phyloP scores from a whole-genome alignment of 176 grass and related monocot species.

The Oryza meridionalis region DNA sequence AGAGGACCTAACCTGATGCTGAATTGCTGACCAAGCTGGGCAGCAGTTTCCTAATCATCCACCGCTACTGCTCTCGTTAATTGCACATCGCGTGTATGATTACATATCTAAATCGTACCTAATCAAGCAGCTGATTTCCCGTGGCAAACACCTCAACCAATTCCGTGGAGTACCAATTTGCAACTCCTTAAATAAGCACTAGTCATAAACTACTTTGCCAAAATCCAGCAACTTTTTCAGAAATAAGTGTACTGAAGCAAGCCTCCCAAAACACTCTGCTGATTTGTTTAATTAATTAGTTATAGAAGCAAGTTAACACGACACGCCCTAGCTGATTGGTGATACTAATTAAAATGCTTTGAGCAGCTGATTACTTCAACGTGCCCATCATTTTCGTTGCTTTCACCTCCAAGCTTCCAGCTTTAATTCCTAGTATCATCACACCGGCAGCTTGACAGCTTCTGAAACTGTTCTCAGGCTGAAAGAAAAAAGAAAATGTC shows the following conservation, averaged over 20 bases:
- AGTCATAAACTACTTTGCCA: not conserved
- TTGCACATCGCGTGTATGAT: not conserved
- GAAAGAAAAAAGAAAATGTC: not conserved
- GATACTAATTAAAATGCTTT: not conserved
- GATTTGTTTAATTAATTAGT: too few relatives aligned
- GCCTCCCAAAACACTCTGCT: not conserved
- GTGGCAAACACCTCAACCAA: not conserved
- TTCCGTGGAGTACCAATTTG: not conserved
- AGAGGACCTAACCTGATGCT: not conserved
- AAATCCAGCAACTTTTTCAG: not conserved
- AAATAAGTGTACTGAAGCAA: not conserved
- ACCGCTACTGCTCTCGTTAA: not conserved
- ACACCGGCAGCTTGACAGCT: not conserved
- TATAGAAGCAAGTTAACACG: too few relatives aligned
- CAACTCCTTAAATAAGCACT: not conserved
- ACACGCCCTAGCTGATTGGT: not conserved
- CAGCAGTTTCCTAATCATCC: not conserved
- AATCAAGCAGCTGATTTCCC: not conserved
- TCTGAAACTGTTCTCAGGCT: not conserved
- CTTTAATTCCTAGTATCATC: not conserved
- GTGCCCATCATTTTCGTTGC: not conserved
- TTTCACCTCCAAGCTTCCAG: not conserved
- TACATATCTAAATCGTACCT: not conserved
- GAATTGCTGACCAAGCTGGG: not conserved
- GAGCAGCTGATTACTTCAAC: not conserved